Percentiles rank a stretch among this genome's conserved stretches.
These are phyloP conservation scores for Hypoxylon sp. DNA, from an alignment of 2,329 filamentous ascomycete species.

Conservation along the genomic window DNA sequence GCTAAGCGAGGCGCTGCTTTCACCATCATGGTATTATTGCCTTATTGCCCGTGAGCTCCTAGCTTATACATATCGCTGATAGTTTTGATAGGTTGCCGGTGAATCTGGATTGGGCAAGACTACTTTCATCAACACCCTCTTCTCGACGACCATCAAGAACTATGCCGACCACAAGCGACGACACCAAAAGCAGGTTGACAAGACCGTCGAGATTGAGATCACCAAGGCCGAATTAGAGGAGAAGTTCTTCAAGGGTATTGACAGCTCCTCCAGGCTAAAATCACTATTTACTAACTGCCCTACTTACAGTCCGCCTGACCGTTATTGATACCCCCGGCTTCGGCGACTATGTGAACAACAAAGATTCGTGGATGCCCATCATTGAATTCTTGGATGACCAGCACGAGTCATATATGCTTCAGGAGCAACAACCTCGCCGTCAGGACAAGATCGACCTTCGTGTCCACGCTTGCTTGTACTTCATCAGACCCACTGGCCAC, in stretches of 20 bases:
- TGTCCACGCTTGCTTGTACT: conserved; percentile 98
- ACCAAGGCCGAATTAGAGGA: conserved; percentile 99
- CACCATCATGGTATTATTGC: conserved; percentile 91
- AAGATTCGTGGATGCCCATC: conserved; percentile 99
- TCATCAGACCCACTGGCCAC: conserved; percentile 98
- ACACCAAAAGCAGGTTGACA: conserved; percentile 99
- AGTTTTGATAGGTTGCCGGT: conserved; percentile 82
- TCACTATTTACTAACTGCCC: conserved; percentile 43
- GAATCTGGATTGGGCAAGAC: conserved; percentile 99
- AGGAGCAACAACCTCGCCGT: conserved; percentile 98
- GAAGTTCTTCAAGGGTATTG: conserved; percentile 99
- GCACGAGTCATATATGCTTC: conserved; percentile 99
- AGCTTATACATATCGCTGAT: conserved; percentile 31
- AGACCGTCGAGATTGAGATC: conserved; percentile 99
- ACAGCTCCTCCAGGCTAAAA: conserved; percentile 10
- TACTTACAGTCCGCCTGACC: conserved; percentile 85
- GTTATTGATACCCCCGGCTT: conserved; percentile 99
- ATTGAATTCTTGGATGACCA: conserved; percentile 99
- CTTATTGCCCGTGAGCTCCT: conserved; percentile 47
- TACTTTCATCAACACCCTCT: conserved; percentile 99
- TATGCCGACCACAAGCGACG: conserved; percentile 99
- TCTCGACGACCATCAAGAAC: conserved; percentile 99
- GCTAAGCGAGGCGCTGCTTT: conserved; percentile 93
- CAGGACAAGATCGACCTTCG: conserved; percentile 99
- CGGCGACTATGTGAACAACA: conserved; percentile 99